phyloP scores from a whole-genome alignment of 768 basidiomycete genomes.

The Lentinus brumalis region DNA sequence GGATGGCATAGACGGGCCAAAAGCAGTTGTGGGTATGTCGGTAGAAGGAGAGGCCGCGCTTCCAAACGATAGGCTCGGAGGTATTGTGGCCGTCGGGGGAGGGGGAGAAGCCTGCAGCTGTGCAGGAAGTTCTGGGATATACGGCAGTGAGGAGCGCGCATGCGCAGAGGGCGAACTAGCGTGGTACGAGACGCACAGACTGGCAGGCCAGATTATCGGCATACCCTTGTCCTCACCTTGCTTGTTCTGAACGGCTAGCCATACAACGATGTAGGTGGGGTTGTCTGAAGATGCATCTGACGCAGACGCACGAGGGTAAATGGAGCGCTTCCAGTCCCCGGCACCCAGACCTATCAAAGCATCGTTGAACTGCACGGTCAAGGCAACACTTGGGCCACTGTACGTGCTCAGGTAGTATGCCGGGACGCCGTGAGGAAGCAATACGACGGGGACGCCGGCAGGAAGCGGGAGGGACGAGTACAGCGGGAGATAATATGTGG shows the following conservation, averaged over 20 bases:
- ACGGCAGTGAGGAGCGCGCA: constrained; percentile 46
- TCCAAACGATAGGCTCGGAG: constrained; percentile 14
- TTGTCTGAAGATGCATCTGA: neutral
- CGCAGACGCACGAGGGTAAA: neutral
- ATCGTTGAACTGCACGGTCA: constrained; percentile 63
- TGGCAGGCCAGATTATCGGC: constrained; percentile 69
- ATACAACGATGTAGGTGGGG: constrained; percentile 61
- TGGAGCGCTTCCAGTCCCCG: constrained; percentile 45
- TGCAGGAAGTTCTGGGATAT: constrained; percentile 64
- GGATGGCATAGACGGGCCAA: neutral
- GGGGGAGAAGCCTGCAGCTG: constrained; percentile 61
- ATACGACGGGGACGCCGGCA: constrained; percentile 65
- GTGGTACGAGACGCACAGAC: constrained; percentile 54
- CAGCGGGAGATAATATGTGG: constrained; percentile 62
- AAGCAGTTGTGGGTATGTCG: constrained; percentile 5
- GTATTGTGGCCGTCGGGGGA: constrained; percentile 33
- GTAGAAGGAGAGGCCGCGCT: constrained; percentile 10
- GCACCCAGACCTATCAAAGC: constrained; percentile 66
- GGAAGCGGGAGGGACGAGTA: constrained; percentile 41
- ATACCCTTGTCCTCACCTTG: constrained; percentile 83
- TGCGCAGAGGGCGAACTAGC: constrained; percentile 38
- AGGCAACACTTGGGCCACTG: constrained; percentile 61
- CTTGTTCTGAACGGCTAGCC: constrained; percentile 74
- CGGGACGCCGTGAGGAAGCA: constrained; percentile 72
- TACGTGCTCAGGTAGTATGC: constrained; percentile 77